These are phyloP conservation scores for Camelina hispida DNA, from an alignment of 345 rosid species.

Conservation along the genomic window DNA sequence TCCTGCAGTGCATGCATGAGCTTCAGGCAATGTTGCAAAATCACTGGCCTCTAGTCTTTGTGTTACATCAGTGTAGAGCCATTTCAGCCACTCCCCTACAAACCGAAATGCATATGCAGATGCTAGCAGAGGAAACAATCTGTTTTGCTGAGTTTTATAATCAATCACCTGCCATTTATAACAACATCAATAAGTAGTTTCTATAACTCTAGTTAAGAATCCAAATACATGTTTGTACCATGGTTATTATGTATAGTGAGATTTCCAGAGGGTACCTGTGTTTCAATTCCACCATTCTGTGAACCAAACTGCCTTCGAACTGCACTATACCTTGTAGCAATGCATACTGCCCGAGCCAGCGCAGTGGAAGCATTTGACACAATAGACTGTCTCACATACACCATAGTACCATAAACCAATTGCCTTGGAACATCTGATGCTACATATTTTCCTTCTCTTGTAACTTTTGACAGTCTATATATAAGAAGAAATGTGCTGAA, in stretches of 20 bases:
- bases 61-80: slow-evolving; percentile 86
- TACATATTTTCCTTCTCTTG: slow-evolving; percentile 76
- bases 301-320: slow-evolving; percentile 94
- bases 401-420: slow-evolving; percentile 91
- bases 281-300: slow-evolving; percentile 70
- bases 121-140: slow-evolving; percentile 93
- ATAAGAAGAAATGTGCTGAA: slow-evolving; percentile 40
- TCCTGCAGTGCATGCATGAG: slow-evolving; percentile 95
- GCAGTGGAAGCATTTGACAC: slow-evolving; percentile 83
- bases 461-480: slow-evolving; percentile 81
- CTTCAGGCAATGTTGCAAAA: slow-evolving; percentile 89
- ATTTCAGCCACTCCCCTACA: slow-evolving; percentile 92
- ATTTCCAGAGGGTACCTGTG: slow-evolving; percentile 57
- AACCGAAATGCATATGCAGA: slow-evolving; percentile 97
- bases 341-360: slow-evolving; percentile 80
- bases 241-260: not conserved
- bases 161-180: slow-evolving; percentile 72
- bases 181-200: slow-evolving; percentile 1
- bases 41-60: slow-evolving; percentile 82
- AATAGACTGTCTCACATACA: slow-evolving; percentile 75
- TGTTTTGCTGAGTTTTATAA: slow-evolving; percentile 89
- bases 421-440: slow-evolving; percentile 85
- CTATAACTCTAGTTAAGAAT: too few relatives aligned
- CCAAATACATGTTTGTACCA: too few relatives aligned
- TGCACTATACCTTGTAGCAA: slow-evolving; percentile 91